These are phyloP conservation scores for Piedraia hortae DNA, from an alignment of 2,329 filamentous ascomycete species.

Conservation along the genomic window DNA sequence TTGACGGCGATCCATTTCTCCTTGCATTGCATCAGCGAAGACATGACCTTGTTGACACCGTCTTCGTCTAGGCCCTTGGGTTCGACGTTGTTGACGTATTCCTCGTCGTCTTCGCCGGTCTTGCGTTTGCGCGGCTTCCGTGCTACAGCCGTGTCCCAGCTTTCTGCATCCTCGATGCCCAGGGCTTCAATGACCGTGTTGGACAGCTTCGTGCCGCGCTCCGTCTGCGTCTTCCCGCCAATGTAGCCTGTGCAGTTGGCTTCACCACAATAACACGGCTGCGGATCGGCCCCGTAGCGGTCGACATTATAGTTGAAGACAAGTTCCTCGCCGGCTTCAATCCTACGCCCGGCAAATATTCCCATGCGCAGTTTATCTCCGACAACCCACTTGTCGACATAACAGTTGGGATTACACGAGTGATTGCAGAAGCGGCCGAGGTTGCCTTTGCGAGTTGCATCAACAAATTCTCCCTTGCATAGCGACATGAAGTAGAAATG, in stretches of 20 bases:
- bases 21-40: conserved; percentile 85
- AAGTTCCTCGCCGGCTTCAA: conserved; percentile 74
- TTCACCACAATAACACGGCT: conserved; percentile 90
- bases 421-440: conserved; percentile 95
- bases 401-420: conserved; percentile 95
- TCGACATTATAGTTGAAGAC: conserved; percentile 99
- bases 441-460: conserved; percentile 90
- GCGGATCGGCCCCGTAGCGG: conserved; percentile 84
- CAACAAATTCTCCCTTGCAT: conserved; percentile 84
- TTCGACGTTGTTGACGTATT: conserved; percentile 76
- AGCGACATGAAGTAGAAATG: conserved; percentile 99
- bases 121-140: conserved; percentile 88
- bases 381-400: conserved; percentile 98
- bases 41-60: conserved; percentile 83
- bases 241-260: conserved; percentile 89
- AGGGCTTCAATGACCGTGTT: conserved; percentile 78
- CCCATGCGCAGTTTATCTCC: conserved; percentile 95
- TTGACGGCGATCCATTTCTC: conserved; percentile 99
- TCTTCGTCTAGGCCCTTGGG: conserved; percentile 53
- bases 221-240: conserved; percentile 90
- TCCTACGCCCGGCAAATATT: conserved; percentile 70
- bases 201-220: conserved; percentile 75
- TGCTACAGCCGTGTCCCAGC: conserved; percentile 71
- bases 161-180: conserved; percentile 75
- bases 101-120: conserved; percentile 69